Evolutionary conservation across 1,284 basidiomycete species (phyloP).

Genomic region (Apiotrichum akiyoshidainum): DNA sequence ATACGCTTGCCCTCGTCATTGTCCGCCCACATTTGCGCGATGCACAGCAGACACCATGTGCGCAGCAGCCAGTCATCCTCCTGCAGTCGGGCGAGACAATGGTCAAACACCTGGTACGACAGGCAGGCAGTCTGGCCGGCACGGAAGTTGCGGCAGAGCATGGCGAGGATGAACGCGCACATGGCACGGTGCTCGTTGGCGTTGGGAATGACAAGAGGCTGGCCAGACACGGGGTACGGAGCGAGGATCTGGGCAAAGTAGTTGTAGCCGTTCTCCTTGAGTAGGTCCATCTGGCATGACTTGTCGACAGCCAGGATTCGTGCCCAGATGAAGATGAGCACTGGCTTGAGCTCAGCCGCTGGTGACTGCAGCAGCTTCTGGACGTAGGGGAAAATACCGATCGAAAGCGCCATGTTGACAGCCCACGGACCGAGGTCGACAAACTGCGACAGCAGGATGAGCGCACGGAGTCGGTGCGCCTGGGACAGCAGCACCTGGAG

Average conservation of each 20-base stretch:
- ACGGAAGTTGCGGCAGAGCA: slow-evolving; percentile 82
- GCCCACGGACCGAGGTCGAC: slow-evolving; percentile 98
- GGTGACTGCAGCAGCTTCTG: slow-evolving; percentile 93
- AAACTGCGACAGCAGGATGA: slow-evolving; percentile 95
- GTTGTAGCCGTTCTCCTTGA: slow-evolving; percentile 78
- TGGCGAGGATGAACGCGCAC: slow-evolving; percentile 96
- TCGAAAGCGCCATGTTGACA: slow-evolving; percentile 92
- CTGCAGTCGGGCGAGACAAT: slow-evolving; percentile 74
- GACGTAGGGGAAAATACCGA: slow-evolving; percentile 98
- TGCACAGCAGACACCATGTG: slow-evolving; percentile 91
- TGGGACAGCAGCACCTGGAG: slow-evolving; percentile 95
- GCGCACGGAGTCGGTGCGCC: slow-evolving; percentile 88
- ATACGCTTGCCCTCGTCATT: slow-evolving; percentile 87
- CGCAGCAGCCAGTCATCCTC: slow-evolving; percentile 88
- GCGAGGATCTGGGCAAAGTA: slow-evolving; percentile 82
- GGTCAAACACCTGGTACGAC: slow-evolving; percentile 80
- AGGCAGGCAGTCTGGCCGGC: slow-evolving; percentile 84
- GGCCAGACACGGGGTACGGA: slow-evolving; percentile 40
- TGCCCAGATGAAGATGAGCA: slow-evolving; percentile 99
- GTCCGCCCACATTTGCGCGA: slow-evolving; percentile 89
- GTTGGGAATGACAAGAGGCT: slow-evolving; percentile 70
- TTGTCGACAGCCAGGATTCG: slow-evolving; percentile 93
- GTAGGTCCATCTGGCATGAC: slow-evolving; percentile 84
- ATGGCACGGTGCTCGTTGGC: slow-evolving; percentile 95
- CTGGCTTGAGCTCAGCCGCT: slow-evolving; percentile 88